phyloP scores from a whole-genome alignment of 768 basidiomycete genomes.

The Mrakia hoshinonis region DNA sequence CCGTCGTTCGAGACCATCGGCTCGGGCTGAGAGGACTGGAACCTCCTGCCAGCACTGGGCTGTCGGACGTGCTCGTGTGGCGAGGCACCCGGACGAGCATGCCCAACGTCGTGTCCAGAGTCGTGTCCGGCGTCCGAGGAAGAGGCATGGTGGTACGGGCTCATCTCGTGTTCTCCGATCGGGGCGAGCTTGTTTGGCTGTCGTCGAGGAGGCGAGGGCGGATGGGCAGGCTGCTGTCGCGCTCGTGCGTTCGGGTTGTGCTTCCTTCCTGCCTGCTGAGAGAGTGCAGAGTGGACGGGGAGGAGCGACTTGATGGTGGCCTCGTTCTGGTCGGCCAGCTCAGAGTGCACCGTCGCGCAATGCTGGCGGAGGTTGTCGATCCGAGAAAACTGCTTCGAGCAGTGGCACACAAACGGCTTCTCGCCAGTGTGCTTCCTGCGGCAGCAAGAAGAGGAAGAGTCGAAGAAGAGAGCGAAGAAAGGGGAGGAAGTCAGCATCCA shows the following conservation, averaged over 20 bases:
- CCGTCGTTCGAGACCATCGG: background rate
- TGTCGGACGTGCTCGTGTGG: too few species aligned
- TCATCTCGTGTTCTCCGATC: background rate
- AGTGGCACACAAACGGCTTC: constrained; percentile 91
- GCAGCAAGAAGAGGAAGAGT: constrained; percentile 26
- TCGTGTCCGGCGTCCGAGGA: background rate
- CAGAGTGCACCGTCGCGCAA: constrained; percentile 93
- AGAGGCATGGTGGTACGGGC: background rate
- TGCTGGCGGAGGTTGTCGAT: constrained; percentile 96
- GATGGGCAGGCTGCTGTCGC: background rate
- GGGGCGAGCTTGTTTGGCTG: background rate
- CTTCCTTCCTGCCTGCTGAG: background rate
- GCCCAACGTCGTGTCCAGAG: too few species aligned
- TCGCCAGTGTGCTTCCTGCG: constrained; percentile 94
- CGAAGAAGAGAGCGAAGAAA: constrained; percentile 11
- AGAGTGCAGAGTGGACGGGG: constrained; percentile 38
- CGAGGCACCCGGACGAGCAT: too few species aligned
- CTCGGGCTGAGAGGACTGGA: too few species aligned
- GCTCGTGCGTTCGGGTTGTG: background rate
- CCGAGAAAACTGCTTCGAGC: constrained; percentile 87
- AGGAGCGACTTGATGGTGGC: constrained; percentile 37
- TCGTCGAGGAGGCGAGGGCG: background rate
- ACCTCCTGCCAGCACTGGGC: too few species aligned
- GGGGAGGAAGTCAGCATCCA: constrained; percentile 31
- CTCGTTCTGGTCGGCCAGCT: constrained; percentile 49